These are phyloP conservation scores for Achlya hypogyna DNA, from an alignment of 352 stramenopile genomes.

Conservation along the genomic window DNA sequence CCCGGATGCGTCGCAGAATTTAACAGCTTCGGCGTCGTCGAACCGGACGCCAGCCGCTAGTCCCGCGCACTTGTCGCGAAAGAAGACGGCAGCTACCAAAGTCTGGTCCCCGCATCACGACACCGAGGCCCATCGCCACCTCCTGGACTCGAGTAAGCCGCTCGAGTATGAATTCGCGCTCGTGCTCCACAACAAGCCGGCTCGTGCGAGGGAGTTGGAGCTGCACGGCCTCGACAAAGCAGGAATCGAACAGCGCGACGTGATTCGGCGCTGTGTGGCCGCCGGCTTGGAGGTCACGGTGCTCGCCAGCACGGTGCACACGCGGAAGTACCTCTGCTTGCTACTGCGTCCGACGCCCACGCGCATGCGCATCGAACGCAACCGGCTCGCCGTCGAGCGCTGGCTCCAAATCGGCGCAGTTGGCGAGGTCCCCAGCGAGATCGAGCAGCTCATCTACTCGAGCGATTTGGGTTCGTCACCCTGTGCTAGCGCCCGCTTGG, in stretches of 20 bases:
- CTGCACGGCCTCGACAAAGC: constrained; percentile 63
- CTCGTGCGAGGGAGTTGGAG: constrained; percentile 58
- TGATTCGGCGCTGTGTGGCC: constrained; percentile 64
- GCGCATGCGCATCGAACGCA: constrained; percentile 72
- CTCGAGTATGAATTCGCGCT: constrained; percentile 82
- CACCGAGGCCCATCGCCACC: constrained; percentile 17
- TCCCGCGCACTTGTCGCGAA: neutral
- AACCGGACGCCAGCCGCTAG: neutral
- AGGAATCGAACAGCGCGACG: constrained; percentile 62
- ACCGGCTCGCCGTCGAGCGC: constrained; percentile 62
- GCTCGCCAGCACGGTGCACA: constrained; percentile 72
- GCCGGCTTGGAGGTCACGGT: constrained; percentile 68
- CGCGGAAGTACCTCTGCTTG: constrained; percentile 72
- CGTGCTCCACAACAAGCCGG: constrained; percentile 76
- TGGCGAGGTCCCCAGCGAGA: constrained; percentile 76
- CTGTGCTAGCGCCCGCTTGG: neutral
- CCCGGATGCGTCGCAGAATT: constrained; percentile 22
- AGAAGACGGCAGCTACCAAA: constrained; percentile 37
- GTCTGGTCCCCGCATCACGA: constrained; percentile 49
- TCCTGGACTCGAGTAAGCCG: constrained; percentile 31
- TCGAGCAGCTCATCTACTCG: constrained; percentile 74
- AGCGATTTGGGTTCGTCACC: constrained; percentile 44
- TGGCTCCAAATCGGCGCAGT: constrained; percentile 82
- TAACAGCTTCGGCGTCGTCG: neutral
- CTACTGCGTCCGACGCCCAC: constrained; percentile 49